phyloP scores from a whole-genome alignment of 192 early-diverging fungal genomes.

The Podila horticola region DNA sequence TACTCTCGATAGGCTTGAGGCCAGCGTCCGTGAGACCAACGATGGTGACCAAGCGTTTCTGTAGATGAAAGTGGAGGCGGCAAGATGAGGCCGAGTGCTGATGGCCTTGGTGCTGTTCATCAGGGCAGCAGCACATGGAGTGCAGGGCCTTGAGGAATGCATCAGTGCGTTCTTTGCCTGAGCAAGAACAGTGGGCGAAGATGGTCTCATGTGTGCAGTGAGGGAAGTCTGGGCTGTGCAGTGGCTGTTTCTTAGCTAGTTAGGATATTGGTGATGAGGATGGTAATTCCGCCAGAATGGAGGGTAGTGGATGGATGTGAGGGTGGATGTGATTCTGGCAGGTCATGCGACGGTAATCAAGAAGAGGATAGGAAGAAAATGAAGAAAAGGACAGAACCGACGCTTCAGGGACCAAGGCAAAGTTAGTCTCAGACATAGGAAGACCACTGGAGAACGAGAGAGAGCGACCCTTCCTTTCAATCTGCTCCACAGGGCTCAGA shows the following conservation, averaged over 20 bases:
- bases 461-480: neutral
- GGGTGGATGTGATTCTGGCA: slow-evolving; percentile 4
- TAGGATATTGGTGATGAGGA: neutral
- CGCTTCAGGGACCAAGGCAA: neutral
- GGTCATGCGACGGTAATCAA: neutral
- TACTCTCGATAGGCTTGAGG: neutral
- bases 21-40: neutral
- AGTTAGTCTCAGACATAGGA: too few relatives aligned
- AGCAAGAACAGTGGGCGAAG: neutral
- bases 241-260: neutral
- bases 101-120: neutral
- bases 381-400: neutral
- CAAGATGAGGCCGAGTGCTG: neutral
- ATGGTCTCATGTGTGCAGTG: neutral
- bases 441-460: neutral
- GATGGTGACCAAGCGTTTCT: neutral
- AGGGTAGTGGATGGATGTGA: neutral
- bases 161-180: neutral
- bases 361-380: neutral
- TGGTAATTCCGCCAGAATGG: neutral
- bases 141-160: too few relatives aligned
- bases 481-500: too few relatives aligned
- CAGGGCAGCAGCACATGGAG: neutral
- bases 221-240: neutral
- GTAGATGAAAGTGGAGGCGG: neutral